These are phyloP conservation scores for Dictyostelium brefeldianum DNA, from an alignment of 78 protist genomes.

Conservation along the genomic window DNA sequence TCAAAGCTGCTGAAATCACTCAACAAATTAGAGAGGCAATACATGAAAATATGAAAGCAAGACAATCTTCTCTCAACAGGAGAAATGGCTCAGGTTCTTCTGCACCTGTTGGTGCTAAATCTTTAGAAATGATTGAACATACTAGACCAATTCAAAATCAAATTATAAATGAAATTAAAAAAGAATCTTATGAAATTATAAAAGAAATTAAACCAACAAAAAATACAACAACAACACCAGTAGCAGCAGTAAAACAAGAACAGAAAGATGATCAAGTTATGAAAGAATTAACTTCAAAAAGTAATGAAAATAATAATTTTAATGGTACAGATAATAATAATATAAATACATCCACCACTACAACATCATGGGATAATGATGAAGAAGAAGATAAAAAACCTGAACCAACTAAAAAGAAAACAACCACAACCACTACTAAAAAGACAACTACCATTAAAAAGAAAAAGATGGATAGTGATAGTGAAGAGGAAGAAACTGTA, in stretches of 20 bases:
- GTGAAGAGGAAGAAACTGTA: constrained; percentile 61
- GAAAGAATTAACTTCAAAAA: constrained; percentile 2
- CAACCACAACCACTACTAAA: not conserved
- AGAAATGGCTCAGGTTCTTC: not conserved
- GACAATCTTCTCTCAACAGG: not conserved
- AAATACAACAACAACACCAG: not conserved
- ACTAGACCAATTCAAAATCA: constrained; percentile 24
- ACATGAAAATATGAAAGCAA: constrained; percentile 34
- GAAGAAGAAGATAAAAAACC: not conserved
- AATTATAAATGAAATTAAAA: constrained; percentile 12
- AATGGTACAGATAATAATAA: not conserved
- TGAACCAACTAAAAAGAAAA: not conserved
- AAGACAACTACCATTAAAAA: constrained; percentile 4
- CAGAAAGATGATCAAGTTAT: not conserved
- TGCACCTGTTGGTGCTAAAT: not conserved
- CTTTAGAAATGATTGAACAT: constrained; percentile 56
- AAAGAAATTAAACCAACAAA: not conserved
- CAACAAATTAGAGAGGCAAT: constrained; percentile 45
- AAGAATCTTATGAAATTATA: not conserved
- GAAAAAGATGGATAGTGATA: constrained; percentile 53
- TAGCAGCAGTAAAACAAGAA: too few species aligned
- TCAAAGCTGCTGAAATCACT: constrained; percentile 64
- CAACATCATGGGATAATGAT: not conserved
- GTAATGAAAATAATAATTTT: constrained; percentile 21
- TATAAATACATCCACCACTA: too few species aligned